phyloP scores from a whole-genome alignment of 805 yeast species.

The Barnettozyma botsteinii region DNA sequence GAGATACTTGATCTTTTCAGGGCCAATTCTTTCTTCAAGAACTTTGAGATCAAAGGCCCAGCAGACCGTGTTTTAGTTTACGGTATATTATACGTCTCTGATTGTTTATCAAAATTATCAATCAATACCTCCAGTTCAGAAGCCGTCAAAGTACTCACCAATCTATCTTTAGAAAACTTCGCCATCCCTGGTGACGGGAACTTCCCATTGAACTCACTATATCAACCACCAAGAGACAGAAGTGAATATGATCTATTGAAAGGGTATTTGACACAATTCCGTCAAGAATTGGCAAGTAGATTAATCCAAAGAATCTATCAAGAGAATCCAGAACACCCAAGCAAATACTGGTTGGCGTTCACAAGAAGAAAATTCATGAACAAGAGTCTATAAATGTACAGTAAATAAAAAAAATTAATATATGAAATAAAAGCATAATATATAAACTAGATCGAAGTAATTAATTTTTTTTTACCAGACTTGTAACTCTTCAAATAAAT shows the following conservation, averaged over 20 bases:
- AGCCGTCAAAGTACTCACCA: constrained; percentile 66
- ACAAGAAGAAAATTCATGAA: constrained; percentile 95
- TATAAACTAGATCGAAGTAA: background rate
- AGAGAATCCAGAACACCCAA: constrained; percentile 56
- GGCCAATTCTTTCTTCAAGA: constrained; percentile 93
- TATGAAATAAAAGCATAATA: background rate
- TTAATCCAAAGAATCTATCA: constrained; percentile 67
- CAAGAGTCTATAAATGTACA: constrained; percentile 51
- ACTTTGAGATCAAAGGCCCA: constrained; percentile 94
- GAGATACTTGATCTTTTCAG: constrained; percentile 88
- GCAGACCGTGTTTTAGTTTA: constrained; percentile 90
- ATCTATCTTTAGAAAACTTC: constrained; percentile 81
- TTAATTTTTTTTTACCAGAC: constrained; percentile 43
- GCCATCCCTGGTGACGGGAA: constrained; percentile 93
- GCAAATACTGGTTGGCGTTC: constrained; percentile 94
- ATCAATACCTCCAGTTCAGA: constrained; percentile 46
- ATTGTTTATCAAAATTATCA: constrained; percentile 64
- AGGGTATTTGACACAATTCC: constrained; percentile 80
- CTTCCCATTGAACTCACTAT: constrained; percentile 80
- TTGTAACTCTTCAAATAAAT: constrained; percentile 71
- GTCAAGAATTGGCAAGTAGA: constrained; percentile 88
- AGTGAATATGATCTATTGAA: constrained; percentile 75
- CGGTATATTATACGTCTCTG: constrained; percentile 86
- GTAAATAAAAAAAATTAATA: background rate
- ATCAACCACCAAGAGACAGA: constrained; percentile 67